These are phyloP conservation scores for Hippophae tibetana DNA, from an alignment of 306 rosid genomes.

Conservation along the genomic window DNA sequence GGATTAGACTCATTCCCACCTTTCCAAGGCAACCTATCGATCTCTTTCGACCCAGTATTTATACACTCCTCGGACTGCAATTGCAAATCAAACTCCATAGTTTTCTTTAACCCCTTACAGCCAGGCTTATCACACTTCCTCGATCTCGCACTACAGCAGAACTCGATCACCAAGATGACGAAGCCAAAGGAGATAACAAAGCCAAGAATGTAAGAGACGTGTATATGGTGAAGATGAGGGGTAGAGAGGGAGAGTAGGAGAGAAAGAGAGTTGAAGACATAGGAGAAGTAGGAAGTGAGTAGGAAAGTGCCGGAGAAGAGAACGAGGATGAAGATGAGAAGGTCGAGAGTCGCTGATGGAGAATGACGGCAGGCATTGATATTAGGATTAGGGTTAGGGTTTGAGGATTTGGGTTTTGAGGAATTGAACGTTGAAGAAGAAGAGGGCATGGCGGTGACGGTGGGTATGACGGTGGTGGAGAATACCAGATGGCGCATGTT, in stretches of 20 bases:
- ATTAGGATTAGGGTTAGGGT: constrained; percentile 17
- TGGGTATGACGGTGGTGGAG: constrained; percentile 21
- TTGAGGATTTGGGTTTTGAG: constrained; percentile 34
- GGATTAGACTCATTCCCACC: constrained; percentile 71
- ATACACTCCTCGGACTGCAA: constrained; percentile 51
- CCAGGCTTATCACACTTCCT: constrained; percentile 45
- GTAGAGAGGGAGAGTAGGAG: constrained; percentile 51
- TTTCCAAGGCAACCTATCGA: constrained; percentile 86
- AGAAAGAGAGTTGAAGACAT: constrained; percentile 79
- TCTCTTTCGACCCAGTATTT: constrained; percentile 34
- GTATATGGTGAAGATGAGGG: constrained; percentile 22
- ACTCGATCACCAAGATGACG: constrained; percentile 22
- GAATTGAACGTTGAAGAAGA: constrained; percentile 28
- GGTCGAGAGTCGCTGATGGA: constrained; percentile 80
- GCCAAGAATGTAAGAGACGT: constrained; percentile 39
- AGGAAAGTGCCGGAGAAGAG: constrained; percentile 79
- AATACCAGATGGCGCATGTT: constrained; percentile 42
- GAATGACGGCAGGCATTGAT: constrained; percentile 60
- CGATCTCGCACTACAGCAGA: constrained; percentile 59
- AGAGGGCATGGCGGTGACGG: constrained; percentile 25
- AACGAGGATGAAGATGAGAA: constrained; percentile 70
- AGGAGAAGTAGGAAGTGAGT: constrained; percentile 72
- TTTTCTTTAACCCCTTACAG: constrained; percentile 63
- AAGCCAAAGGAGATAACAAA: constrained; percentile 33
- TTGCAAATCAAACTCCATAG: constrained; percentile 83